phyloP scores from a whole-genome alignment of 2,329 filamentous ascomycete genomes.

The Phialophora tarda region DNA sequence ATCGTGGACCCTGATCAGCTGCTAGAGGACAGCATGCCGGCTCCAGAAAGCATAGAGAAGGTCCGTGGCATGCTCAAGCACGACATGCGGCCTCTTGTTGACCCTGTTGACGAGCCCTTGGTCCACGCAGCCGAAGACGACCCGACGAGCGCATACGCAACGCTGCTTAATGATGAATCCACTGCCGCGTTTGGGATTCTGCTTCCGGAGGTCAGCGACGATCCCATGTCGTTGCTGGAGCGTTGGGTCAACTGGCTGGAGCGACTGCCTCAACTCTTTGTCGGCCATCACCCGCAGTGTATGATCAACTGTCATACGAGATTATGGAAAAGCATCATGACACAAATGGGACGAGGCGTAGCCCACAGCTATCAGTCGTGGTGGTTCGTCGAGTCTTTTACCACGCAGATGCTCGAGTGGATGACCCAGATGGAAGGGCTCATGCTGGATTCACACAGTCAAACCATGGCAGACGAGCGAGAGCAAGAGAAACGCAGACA shows the following conservation, averaged over 20 bases:
- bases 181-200: slow-evolving; percentile 25
- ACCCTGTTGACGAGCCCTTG: slow-evolving; percentile 45
- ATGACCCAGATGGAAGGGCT: slow-evolving; percentile 41
- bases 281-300: slow-evolving; percentile 51
- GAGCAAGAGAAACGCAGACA: slow-evolving; percentile 38
- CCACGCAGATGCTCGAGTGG: slow-evolving; percentile 39
- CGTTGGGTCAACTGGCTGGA: slow-evolving; percentile 55
- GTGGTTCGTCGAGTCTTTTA: slow-evolving; percentile 46
- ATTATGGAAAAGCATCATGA: slow-evolving; percentile 53
- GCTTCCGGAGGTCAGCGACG: slow-evolving; percentile 18
- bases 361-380: slow-evolving; percentile 56
- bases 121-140: slow-evolving; percentile 45
- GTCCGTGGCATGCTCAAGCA: slow-evolving; percentile 49
- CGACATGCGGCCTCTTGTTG: slow-evolving; percentile 51
- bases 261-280: slow-evolving; percentile 48
- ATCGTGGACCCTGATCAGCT: slow-evolving; percentile 63
- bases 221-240: slow-evolving; percentile 41
- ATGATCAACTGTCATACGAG: slow-evolving; percentile 53
- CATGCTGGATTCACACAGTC: slow-evolving; percentile 34
- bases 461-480: slow-evolving; percentile 35
- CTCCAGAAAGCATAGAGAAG: slow-evolving; percentile 56
- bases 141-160: slow-evolving; percentile 39
- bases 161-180: slow-evolving; percentile 32
- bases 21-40: slow-evolving; percentile 62
- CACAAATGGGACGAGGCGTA: slow-evolving; percentile 51